These are phyloP conservation scores for Pichia sp. DNA, from an alignment of 1,139 yeast genomes.

Conservation along the genomic window DNA sequence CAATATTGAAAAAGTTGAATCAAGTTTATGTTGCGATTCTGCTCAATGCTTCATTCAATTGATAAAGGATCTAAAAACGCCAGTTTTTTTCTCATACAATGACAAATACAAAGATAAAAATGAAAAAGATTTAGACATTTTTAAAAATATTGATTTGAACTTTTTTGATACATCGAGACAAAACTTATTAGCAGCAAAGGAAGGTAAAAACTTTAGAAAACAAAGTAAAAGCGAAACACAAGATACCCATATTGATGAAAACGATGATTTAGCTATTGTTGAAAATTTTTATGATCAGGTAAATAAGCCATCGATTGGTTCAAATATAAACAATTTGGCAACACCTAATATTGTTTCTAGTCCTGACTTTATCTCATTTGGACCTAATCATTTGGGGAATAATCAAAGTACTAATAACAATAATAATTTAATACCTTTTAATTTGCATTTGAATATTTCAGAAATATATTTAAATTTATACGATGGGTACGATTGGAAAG, in stretches of 20 bases:
- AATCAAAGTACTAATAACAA: not conserved
- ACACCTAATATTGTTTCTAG: slow-evolving; percentile 11
- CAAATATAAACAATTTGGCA: not conserved
- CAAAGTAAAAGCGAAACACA: too few species aligned
- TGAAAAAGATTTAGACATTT: slow-evolving; percentile 38
- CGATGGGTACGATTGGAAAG: slow-evolving; percentile 94
- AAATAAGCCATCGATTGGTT: not conserved
- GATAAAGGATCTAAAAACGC: slow-evolving; percentile 65
- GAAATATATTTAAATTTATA: slow-evolving; percentile 49
- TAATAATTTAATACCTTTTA: slow-evolving; percentile 24
- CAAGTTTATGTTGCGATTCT: slow-evolving; percentile 82
- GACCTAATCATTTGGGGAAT: slow-evolving; percentile 43
- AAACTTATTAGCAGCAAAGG: not conserved
- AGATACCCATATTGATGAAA: slow-evolving; percentile 2
- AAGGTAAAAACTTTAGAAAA: not conserved
- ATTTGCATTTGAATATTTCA: slow-evolving; percentile 30
- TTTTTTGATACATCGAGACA: slow-evolving; percentile 4
- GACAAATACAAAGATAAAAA: slow-evolving; percentile 30
- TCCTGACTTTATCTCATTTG: slow-evolving; percentile 24
- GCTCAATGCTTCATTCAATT: slow-evolving; percentile 63
- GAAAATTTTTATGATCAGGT: slow-evolving; percentile 25
- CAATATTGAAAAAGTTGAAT: slow-evolving; percentile 20
- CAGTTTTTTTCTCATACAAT: slow-evolving; percentile 50
- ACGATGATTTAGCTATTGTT: slow-evolving; percentile 20
- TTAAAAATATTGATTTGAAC: slow-evolving; percentile 40